Conservation (phyloP, 805 yeast genomes). For the Saturnispora zaruensis region DNA sequence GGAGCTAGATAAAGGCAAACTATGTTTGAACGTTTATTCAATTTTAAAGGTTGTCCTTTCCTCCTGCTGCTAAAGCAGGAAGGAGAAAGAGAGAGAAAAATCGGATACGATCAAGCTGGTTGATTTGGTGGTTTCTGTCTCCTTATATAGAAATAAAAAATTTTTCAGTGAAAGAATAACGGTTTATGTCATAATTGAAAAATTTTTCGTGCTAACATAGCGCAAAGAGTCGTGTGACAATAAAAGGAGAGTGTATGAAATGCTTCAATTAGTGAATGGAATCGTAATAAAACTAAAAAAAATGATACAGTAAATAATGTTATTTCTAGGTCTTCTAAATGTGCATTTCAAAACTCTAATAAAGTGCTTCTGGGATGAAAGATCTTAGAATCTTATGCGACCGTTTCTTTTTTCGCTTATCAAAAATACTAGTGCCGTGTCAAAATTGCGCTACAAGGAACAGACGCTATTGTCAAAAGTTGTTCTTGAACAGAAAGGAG, state of each 20-base stretch:
- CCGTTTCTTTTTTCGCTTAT: background rate
- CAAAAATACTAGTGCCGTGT: background rate
- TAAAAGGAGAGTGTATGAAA: background rate
- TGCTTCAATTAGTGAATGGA: background rate
- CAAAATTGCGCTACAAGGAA: background rate
- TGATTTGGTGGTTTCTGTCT: background rate
- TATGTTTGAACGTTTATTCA: background rate
- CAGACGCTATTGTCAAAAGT: background rate
- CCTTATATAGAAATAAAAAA: background rate
- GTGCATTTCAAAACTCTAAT: background rate
- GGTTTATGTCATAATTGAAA: background rate
- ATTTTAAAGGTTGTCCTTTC: background rate
- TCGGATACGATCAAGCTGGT: too few relatives aligned
- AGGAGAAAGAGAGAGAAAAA: constrained; percentile 8
- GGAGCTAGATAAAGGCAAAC: background rate
- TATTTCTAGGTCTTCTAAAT: background rate
- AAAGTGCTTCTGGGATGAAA: background rate
- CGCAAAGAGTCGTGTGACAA: background rate
- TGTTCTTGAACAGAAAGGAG: background rate
- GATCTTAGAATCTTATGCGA: background rate
- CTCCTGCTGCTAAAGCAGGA: constrained; percentile 2
- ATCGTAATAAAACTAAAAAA: too few relatives aligned
- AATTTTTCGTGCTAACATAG: background rate
- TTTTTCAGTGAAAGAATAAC: constrained; percentile 1
- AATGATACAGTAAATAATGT: background rate